These are phyloP conservation scores for Meyerozyma athensensis DNA, from an alignment of 1,139 yeast species.

Conservation along the genomic window DNA sequence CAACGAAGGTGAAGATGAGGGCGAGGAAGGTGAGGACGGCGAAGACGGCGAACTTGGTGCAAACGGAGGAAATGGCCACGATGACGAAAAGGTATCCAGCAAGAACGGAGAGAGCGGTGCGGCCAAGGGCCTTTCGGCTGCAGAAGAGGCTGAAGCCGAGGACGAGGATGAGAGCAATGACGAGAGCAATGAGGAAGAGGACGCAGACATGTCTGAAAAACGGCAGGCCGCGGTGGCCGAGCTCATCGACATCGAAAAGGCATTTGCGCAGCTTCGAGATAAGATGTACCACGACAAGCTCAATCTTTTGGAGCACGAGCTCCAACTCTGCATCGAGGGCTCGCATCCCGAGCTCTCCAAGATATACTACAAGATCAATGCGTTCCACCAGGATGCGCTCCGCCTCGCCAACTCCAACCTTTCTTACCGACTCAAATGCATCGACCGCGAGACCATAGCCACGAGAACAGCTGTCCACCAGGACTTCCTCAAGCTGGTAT, in stretches of 20 bases:
- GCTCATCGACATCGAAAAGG: slow-evolving; percentile 73
- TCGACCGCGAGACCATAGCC: slow-evolving; percentile 77
- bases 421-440: slow-evolving; percentile 69
- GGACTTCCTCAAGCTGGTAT: slow-evolving; percentile 64
- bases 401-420: slow-evolving; percentile 64
- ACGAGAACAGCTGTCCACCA: slow-evolving; percentile 80
- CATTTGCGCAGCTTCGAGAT: slow-evolving; percentile 83
- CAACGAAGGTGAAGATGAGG: slow-evolving; percentile 8
- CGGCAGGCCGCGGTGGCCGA: slow-evolving; percentile 62
- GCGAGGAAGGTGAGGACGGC: slow-evolving; percentile 13
- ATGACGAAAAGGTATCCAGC: slow-evolving; percentile 14
- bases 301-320: slow-evolving; percentile 70
- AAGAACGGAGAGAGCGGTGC: slow-evolving; percentile 10
- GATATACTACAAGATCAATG: slow-evolving; percentile 66
- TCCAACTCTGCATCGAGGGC: slow-evolving; percentile 83
- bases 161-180: slow-evolving; percentile 19
- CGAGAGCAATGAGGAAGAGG: slow-evolving; percentile 18
- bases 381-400: slow-evolving; percentile 64
- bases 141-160: slow-evolving; percentile 22
- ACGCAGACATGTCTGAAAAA: slow-evolving; percentile 43
- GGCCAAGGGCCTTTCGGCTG: slow-evolving; percentile 10
- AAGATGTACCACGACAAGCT: slow-evolving; percentile 70
- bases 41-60: slow-evolving; percentile 9
- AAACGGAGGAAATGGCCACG: slow-evolving; percentile 8
- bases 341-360: slow-evolving; percentile 81